A percentile compares a stretch with the other conserved stretches of the same genome.
Evolutionary conservation across 2,329 filamentous ascomycete genomes (phyloP).

Genomic region (Dothideomycetidae sp.): DNA sequence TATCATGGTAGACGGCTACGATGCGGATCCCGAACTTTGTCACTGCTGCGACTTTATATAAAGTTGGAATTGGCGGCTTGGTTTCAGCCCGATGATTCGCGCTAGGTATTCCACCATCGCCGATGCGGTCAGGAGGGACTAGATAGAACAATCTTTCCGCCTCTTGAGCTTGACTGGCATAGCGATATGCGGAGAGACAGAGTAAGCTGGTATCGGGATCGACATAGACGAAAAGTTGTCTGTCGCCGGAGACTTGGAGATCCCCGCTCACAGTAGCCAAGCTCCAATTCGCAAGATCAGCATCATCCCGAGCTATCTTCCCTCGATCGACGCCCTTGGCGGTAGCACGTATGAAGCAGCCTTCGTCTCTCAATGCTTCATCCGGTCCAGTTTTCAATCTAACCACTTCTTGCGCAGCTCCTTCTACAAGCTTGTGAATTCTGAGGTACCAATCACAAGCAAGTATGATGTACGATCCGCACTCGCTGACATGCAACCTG

Average conservation of each 20-base stretch:
- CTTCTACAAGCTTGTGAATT: too few species aligned
- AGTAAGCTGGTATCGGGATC: constrained; percentile 43
- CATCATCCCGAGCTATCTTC: too few species aligned
- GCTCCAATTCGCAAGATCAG: constrained; percentile 1
- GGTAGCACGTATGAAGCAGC: too few species aligned
- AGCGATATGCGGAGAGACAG: constrained; percentile 43
- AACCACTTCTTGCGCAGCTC: too few species aligned
- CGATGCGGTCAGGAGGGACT: constrained; percentile 24
- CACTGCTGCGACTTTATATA: constrained; percentile 45
- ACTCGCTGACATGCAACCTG: constrained; percentile 6
- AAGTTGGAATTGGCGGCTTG: constrained; percentile 26
- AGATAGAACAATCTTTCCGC: constrained; percentile 47
- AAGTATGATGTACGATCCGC: constrained; percentile 3
- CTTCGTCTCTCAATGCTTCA: too few species aligned
- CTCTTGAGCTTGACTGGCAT: too few species aligned
- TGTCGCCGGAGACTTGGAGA: constrained; percentile 40
- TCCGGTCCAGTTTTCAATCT: too few species aligned
- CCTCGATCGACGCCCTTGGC: too few species aligned
- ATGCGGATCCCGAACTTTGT: constrained; percentile 44
- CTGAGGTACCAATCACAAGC: too few species aligned
- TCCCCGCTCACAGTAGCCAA: not conserved
- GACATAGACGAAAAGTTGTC: constrained; percentile 49
- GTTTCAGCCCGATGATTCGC: not conserved
- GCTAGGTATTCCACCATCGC: too few species aligned
- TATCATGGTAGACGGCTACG: constrained; percentile 40